A percentile compares a stretch with the other conserved stretches of the same genome.
phyloP scores from a whole-genome alignment of 495 filamentous ascomycete species.

The Penicillium taxi region DNA sequence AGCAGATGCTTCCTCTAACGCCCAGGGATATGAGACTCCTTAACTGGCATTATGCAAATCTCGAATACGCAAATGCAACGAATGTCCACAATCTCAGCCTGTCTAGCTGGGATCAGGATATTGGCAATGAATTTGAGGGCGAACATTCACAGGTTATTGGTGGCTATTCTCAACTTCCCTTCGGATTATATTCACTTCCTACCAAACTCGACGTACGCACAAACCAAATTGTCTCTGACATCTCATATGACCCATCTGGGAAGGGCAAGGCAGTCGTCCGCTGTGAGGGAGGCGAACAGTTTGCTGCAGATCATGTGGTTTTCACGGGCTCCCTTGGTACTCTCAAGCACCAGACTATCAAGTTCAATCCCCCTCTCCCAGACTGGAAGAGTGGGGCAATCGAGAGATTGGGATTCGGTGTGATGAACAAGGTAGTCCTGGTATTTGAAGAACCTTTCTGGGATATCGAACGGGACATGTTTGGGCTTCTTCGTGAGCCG shows the following conservation, averaged over 20 bases:
- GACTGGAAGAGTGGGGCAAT: slow-evolving; percentile 79
- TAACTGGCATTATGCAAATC: slow-evolving; percentile 98
- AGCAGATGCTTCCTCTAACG: slow-evolving; percentile 69
- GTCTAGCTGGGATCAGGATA: slow-evolving; percentile 90
- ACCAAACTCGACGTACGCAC: slow-evolving; percentile 72
- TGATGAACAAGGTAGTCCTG: slow-evolving; percentile 91
- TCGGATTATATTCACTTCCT: slow-evolving; percentile 69
- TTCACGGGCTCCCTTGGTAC: slow-evolving; percentile 85
- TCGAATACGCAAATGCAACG: slow-evolving; percentile 92
- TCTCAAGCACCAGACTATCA: slow-evolving; percentile 64
- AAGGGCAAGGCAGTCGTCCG: slow-evolving; percentile 51
- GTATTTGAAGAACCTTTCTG: slow-evolving; percentile 89
- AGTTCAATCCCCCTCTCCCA: slow-evolving; percentile 78
- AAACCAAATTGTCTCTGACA: slow-evolving; percentile 57
- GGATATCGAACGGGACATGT: slow-evolving; percentile 88
- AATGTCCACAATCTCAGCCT: slow-evolving; percentile 83
- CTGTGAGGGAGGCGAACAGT: slow-evolving; percentile 67
- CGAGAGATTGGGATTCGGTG: slow-evolving; percentile 80
- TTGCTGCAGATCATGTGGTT: slow-evolving; percentile 81
- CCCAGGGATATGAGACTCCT: slow-evolving; percentile 81
- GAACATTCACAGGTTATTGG: slow-evolving; percentile 87
- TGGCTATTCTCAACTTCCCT: slow-evolving; percentile 84
- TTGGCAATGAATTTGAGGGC: slow-evolving; percentile 94
- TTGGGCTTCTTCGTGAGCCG: slow-evolving; percentile 79
- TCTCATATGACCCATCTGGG: slow-evolving; percentile 53